Conservation (phyloP, 768 basidiomycete species). For the Mycena amicta region DNA sequence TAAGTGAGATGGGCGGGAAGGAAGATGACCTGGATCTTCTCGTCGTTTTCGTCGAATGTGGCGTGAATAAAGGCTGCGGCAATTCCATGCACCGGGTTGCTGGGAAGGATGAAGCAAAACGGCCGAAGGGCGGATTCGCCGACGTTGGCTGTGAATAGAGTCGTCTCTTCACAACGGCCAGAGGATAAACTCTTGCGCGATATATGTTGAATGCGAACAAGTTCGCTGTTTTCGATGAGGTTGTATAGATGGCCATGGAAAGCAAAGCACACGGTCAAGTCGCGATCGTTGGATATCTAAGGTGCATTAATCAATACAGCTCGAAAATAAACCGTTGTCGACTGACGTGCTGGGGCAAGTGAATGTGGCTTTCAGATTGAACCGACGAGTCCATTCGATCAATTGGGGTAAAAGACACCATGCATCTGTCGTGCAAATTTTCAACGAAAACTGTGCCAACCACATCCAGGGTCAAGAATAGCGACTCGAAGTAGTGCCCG, state of each 20-base stretch:
- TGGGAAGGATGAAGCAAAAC: slow-evolving; percentile 1
- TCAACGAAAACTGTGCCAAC: slow-evolving; percentile 4
- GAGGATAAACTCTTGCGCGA: slow-evolving; percentile 5
- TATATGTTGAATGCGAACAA: slow-evolving; percentile 17
- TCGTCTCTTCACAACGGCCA: slow-evolving; percentile 5
- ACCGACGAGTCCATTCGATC: background rate
- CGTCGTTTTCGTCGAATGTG: background rate
- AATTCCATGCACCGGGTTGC: background rate
- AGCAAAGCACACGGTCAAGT: slow-evolving; percentile 3
- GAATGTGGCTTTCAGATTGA: background rate
- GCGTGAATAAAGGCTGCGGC: background rate
- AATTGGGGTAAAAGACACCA: background rate
- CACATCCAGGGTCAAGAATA: slow-evolving; percentile 10
- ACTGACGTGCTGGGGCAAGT: background rate
- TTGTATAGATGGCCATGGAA: slow-evolving; percentile 16
- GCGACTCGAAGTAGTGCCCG: slow-evolving; percentile 1
- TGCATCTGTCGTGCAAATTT: background rate
- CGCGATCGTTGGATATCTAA: background rate
- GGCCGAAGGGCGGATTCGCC: background rate
- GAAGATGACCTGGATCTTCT: background rate
- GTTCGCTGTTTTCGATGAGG: slow-evolving; percentile 8
- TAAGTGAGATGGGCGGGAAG: background rate
- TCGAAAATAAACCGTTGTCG: background rate
- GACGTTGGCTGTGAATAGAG: background rate
- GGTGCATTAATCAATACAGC: too few relatives aligned